Evolutionary conservation across 2,329 filamentous ascomycete genomes (phyloP).

Genomic region (Decorospora gaudefroyi): DNA sequence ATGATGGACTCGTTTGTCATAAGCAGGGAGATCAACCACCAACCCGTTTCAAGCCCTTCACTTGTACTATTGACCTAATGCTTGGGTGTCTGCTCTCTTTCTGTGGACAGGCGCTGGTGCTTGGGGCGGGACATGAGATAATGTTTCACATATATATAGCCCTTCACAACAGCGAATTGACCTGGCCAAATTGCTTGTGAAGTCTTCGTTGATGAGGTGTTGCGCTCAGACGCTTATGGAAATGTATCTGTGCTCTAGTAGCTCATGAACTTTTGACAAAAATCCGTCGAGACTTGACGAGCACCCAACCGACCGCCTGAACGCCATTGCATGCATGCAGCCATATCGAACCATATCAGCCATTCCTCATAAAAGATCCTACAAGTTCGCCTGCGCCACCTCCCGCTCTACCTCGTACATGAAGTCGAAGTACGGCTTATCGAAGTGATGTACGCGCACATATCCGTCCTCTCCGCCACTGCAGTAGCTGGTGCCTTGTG

Average conservation of each 20-base stretch:
- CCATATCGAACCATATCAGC: constrained; percentile 20
- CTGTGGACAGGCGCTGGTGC: constrained; percentile 27
- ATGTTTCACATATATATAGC: background rate
- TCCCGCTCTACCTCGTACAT: constrained; percentile 98
- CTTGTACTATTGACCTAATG: constrained; percentile 38
- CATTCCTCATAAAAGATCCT: constrained; percentile 26
- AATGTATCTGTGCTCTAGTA: constrained; percentile 8
- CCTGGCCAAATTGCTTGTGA: constrained; percentile 1
- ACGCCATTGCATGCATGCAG: constrained; percentile 48
- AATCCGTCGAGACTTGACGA: constrained; percentile 13
- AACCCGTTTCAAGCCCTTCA: constrained; percentile 20
- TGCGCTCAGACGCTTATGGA: constrained; percentile 6
- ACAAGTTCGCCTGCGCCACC: constrained; percentile 48
- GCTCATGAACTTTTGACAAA: constrained; percentile 22
- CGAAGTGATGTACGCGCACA: constrained; percentile 97
- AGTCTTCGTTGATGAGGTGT: constrained; percentile 13
- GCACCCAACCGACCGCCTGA: constrained; percentile 33
- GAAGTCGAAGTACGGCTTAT: constrained; percentile 98
- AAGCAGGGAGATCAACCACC: constrained; percentile 32
- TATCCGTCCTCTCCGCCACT: constrained; percentile 98
- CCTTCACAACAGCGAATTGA: background rate
- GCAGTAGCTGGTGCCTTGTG: constrained; percentile 88
- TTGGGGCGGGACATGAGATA: constrained; percentile 22
- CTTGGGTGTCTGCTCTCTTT: constrained; percentile 29
- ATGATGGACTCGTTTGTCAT: constrained; percentile 44